A percentile compares a stretch with the other conserved stretches of the same genome.
Conservation (phyloP, 805 yeast species). For the Zygoascus tannicola region DNA sequence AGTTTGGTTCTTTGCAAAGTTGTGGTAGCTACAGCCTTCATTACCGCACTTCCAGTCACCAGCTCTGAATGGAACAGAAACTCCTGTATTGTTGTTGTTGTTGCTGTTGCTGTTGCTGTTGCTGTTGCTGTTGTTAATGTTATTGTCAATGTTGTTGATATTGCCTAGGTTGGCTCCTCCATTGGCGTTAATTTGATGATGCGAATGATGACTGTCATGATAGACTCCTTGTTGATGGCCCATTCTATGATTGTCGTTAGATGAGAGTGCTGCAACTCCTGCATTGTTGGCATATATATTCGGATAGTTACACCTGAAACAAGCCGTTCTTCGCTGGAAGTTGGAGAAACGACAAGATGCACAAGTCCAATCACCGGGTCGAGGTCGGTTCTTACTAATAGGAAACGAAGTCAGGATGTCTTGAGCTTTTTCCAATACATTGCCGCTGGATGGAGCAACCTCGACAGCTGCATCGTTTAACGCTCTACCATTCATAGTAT, state of each 20-base stretch:
- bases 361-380: slow-evolving; percentile 99
- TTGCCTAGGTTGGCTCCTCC: slow-evolving; percentile 7
- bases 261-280: slow-evolving; percentile 7
- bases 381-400: slow-evolving; percentile 71
- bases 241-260: slow-evolving; percentile 2
- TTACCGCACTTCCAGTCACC: slow-evolving; percentile 92
- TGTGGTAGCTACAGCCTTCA: slow-evolving; percentile 76
- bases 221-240: slow-evolving; percentile 10
- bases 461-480: slow-evolving; percentile 69
- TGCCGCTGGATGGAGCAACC: slow-evolving; percentile 75
- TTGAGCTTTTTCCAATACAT: slow-evolving; percentile 71
- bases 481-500: slow-evolving; percentile 64
- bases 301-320: slow-evolving; percentile 88
- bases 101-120: neutral
- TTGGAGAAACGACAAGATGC: slow-evolving; percentile 93
- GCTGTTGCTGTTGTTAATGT: slow-evolving; percentile 12
- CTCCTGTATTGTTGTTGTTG: slow-evolving; percentile 26
- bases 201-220: slow-evolving; percentile 5
- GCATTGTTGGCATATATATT: neutral
- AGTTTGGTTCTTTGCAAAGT: slow-evolving; percentile 81
- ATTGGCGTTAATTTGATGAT: slow-evolving; percentile 7
- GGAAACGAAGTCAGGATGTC: slow-evolving; percentile 81
- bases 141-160: slow-evolving; percentile 8
- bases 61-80: slow-evolving; percentile 84
- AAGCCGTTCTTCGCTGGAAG: slow-evolving; percentile 87